Evolutionary conservation across 1,139 yeast genomes (phyloP), one percentile per base, ranked within the genome.

Genomic region (Suhomyces kunorum): DNA sequence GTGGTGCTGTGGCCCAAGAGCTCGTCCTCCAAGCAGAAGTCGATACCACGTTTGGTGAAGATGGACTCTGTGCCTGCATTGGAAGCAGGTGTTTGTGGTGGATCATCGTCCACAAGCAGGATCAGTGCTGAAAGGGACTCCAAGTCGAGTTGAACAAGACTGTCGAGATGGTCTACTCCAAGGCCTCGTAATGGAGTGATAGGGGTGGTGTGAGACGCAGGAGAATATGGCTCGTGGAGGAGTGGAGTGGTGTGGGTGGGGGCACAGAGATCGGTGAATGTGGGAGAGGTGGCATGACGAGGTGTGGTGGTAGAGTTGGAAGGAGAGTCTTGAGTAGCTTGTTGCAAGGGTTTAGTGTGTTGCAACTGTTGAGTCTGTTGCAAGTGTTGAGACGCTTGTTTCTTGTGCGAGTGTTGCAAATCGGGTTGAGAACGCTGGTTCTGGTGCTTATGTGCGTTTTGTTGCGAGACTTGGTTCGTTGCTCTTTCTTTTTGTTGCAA

Each of bases 1-100:
- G 60, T 44, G 6, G 63, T 59, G 32, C 61, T 56, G 18, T 49
- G 53, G 33, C 61, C 55, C 22, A 56, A 39, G 8, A 47, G 22
- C 20, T 46, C 52, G 14, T 48, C 57, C 16, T 54, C 55, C 30
- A 53, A 50, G 11, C 55, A 46, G 3, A 47, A 27, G 40, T 32
- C 35, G 12, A 26, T 5, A 15, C 35, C 30, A 5, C 18, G 12
- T 6, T 11, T 27, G 8, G 24, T 24, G 22, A 24, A 18, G 3
- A 37, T 27, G 6, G 39, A 34, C 8, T 34, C 38, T 4, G 14
- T 14, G 17, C 13, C 14, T 12, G 14, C 24, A 20, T n/a, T 20
- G 24, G 24, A n/a, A n/a, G 24, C 24, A 20, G 17, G 24, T 14
- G 19, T 11, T 16, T 15, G n/a, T 27, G 23, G 8, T 20, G 23